A percentile compares a stretch with the other conserved stretches of the same genome.
Conservation (phyloP, 129 eudicot species). For the Logfia minima region DNA sequence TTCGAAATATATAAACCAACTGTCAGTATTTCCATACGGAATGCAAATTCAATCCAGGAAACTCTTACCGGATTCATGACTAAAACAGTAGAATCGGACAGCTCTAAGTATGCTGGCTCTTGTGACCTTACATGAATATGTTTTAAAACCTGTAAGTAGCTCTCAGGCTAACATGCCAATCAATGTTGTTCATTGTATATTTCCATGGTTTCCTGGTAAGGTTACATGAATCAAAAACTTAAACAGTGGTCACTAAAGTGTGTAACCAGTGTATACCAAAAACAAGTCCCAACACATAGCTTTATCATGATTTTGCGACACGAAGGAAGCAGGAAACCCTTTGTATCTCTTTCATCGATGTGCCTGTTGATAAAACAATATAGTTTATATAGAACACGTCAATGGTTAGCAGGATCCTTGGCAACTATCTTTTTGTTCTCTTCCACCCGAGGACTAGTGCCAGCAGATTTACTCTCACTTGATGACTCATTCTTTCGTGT, state of each 20-base stretch:
- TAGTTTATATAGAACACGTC: background rate
- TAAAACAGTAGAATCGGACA: background rate
- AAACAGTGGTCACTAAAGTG: slow-evolving; percentile 11
- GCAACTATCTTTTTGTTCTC: slow-evolving; percentile 23
- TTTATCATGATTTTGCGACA: slow-evolving; percentile 30
- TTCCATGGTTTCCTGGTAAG: slow-evolving; percentile 10
- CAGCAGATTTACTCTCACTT: slow-evolving; percentile 28
- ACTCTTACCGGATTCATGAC: background rate
- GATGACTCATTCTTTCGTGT: slow-evolving; percentile 24
- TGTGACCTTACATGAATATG: slow-evolving; percentile 8
- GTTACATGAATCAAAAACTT: background rate
- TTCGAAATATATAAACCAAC: slow-evolving; percentile 1
- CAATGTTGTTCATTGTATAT: background rate
- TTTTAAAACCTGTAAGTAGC: background rate
- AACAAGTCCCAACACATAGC: background rate
- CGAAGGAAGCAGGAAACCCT: slow-evolving; percentile 20
- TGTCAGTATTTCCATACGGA: background rate
- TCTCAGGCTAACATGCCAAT: background rate
- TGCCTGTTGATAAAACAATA: background rate
- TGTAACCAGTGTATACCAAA: slow-evolving; percentile 8
- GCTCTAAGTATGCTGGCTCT: background rate
- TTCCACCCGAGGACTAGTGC: slow-evolving; percentile 28
- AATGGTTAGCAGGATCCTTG: slow-evolving; percentile 24
- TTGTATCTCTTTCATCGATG: slow-evolving; percentile 16
- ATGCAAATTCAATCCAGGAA: slow-evolving; percentile 7